Base-by-base conservation (phyloP, 179 eudicot species). In the Drosera spatulata region DNA sequence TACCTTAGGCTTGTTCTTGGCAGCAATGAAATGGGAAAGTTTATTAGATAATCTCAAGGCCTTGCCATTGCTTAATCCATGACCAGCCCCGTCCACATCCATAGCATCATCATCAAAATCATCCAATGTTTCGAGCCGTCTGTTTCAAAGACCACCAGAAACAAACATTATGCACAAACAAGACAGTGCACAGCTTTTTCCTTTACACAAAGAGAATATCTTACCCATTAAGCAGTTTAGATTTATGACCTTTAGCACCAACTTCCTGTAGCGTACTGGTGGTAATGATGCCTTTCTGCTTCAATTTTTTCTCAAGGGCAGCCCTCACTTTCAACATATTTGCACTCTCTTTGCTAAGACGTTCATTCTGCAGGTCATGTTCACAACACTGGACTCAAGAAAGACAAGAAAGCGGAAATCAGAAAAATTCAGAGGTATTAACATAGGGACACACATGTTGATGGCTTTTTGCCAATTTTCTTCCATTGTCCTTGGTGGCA, bases 261-360 rank as follows among this genome's bases (percentile, higher is more conserved):
- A 67, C 74, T 33, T 49, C 59, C 66, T 73, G 85, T 64, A 77
- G 51, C 44, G 76, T 69, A 43, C 66, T 70, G 42, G 84, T 77
- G 72, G 74, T 73, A 48, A 80, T 81, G 52, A 72, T 70, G 50
- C 86, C 90, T 75, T 77, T 85, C 66, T 78, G 88, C 76, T 73
- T 94, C 79, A 94, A 70, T 70, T 83, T 90, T 61, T 87, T 91
- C 75, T 87, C 97, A 6, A 94, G 86, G 60, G 77, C 81, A 52
- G 88, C 88, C 77, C 97, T 83, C 48, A 79, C 68, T 72, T 91
- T 87, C 69, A 94, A 71, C 99, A 90, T 94, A 74, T 83, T 85
- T 68, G 65, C 70, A 77, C 95, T 94, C 75, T 90, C 87, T 39
- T 64, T 9, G 56, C 86, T 85, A 46, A 94, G 75, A 68, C 72